Base-by-base conservation (phyloP, 805 yeast genomes). In the Candida methanosorbosa region DNA sequence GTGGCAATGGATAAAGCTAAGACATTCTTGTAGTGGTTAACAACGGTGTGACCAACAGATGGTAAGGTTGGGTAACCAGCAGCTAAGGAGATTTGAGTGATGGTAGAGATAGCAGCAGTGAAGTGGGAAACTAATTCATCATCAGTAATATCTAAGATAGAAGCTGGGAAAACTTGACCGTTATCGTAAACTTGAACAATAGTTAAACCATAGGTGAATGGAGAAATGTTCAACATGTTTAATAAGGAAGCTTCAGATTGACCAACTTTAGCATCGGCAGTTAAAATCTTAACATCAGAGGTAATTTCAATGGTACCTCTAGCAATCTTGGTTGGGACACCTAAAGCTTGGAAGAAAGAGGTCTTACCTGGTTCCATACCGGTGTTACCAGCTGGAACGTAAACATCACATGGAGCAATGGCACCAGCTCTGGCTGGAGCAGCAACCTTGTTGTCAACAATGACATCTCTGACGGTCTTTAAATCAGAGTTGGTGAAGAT, bases 301-400 rank as follows among this genome's bases (percentile, higher is more conserved):
- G 86, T 87, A 72, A 92, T 92, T 77, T 92, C 99, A 81, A 92
- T 92, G 74, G 96, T 87, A 92, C 99, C 99, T 84, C 99, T 88
- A 72, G 95, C 92, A 87, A 92, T 92, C 94, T 92, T 92, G 85
- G 99, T 92, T 80, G 98, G 98, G 61, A 92, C 96, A 85, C 97
- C 97, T 62, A 92, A 81, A 65, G 99, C 98, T 81, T 92, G 99
- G 97, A 92, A 92, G 94, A 92, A 92, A 66, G 98, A 92, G 63
- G 99, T 92, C 86, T 92, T 92, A 82, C 97, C 97, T 72, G 99
- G 99, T 77, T 92, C 98, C 95, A 92, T 88, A 83, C 97, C 97
- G 57, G 99, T 92, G 95, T 92, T 92, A 71, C 95, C 94, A 59
- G 97, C 97, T 66, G 94, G 94, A 55, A 92, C 82, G 81, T 79